Conservation (phyloP, 495 filamentous ascomycete genomes). For the Xylaria cubensis region DNA sequence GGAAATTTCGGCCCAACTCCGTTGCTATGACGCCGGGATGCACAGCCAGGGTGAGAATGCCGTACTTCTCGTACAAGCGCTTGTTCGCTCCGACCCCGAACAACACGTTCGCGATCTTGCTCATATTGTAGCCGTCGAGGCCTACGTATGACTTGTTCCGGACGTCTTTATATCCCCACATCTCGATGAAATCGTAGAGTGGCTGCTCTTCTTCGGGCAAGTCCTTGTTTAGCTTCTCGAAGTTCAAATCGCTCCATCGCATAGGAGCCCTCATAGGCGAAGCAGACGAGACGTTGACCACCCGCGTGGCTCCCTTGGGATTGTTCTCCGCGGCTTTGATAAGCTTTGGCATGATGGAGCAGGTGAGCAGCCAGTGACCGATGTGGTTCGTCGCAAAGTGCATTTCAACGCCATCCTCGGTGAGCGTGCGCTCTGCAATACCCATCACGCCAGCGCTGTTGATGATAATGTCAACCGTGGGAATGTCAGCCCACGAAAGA, state of each 20-base stretch:
- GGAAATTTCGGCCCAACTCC: conserved; percentile 39
- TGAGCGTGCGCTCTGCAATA: conserved; percentile 38
- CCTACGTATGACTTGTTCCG: conserved; percentile 48
- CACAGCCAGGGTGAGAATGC: conserved; percentile 44
- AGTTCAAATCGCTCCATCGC: conserved; percentile 55
- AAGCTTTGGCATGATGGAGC: conserved; percentile 54
- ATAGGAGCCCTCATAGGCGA: conserved; percentile 39
- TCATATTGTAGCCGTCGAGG: conserved; percentile 54
- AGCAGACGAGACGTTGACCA: conserved; percentile 53
- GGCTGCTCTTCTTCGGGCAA: conserved; percentile 50
- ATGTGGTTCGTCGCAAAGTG: conserved; percentile 66
- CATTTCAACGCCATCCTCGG: conserved; percentile 54
- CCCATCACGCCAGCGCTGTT: conserved; percentile 55
- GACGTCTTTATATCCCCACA: conserved; percentile 42
- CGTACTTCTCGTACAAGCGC: conserved; percentile 43
- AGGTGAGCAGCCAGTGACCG: conserved; percentile 63
- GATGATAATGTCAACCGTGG: conserved; percentile 53
- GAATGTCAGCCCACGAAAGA: conserved; percentile 46
- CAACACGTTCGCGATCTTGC: conserved; percentile 61
- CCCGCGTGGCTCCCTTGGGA: conserved; percentile 46
- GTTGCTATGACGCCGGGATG: conserved; percentile 53
- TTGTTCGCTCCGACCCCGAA: conserved; percentile 50
- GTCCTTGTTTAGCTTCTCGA: conserved; percentile 48
- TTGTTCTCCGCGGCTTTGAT: conserved; percentile 45
- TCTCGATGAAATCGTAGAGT: conserved; percentile 32